A percentile compares a stretch with the other conserved stretches of the same genome.
Evolutionary conservation across 768 basidiomycete species (phyloP).

Genomic region (Sporobolomyces phaffii): DNA sequence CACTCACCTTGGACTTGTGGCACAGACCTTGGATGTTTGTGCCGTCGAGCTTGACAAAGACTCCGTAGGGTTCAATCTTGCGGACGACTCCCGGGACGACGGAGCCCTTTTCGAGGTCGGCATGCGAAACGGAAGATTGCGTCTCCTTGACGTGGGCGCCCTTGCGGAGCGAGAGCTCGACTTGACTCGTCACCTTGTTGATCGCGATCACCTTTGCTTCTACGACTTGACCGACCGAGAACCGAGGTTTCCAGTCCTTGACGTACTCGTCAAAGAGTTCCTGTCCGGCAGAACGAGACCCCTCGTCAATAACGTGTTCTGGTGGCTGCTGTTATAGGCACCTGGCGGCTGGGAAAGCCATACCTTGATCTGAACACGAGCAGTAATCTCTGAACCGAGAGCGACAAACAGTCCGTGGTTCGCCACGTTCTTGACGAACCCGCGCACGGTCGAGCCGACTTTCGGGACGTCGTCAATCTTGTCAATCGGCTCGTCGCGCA

Average conservation of each 20-base stretch:
- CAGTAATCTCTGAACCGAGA: slow-evolving; percentile 75
- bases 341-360: too few species aligned
- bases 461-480: slow-evolving; percentile 56
- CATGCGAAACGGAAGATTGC: slow-evolving; percentile 43
- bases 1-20: slow-evolving; percentile 78
- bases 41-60: slow-evolving; percentile 85
- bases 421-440: slow-evolving; percentile 79
- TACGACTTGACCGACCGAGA: slow-evolving; percentile 72
- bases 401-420: slow-evolving; percentile 85
- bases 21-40: slow-evolving; percentile 82
- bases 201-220: slow-evolving; percentile 78
- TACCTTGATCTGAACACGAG: slow-evolving; percentile 87
- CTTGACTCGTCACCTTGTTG: slow-evolving; percentile 63
- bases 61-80: slow-evolving; percentile 75
- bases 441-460: slow-evolving; percentile 69
- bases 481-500: slow-evolving; percentile 61
- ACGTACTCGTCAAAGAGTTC: slow-evolving; percentile 59
- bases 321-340: too few species aligned
- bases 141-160: slow-evolving; percentile 43
- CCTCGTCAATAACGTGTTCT: slow-evolving; percentile 27
- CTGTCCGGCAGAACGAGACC: background rate
- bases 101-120: slow-evolving; percentile 66
- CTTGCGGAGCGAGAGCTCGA: slow-evolving; percentile 81
- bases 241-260: slow-evolving; percentile 88
- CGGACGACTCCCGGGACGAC: slow-evolving; percentile 74